Conservation (phyloP, 768 basidiomycete genomes). For the Boletus edulis region DNA sequence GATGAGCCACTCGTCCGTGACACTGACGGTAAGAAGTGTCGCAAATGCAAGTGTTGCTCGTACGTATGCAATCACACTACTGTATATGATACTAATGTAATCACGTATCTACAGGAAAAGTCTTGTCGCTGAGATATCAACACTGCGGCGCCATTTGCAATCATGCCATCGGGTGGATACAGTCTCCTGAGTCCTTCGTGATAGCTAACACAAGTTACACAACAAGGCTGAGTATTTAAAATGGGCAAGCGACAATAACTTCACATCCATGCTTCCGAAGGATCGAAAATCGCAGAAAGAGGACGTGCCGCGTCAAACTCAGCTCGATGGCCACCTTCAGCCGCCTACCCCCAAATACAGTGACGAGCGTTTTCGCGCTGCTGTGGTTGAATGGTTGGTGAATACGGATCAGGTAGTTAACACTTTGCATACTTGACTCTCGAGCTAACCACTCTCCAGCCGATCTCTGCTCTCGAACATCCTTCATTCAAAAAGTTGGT, state of each 20-base stretch:
- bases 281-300: background rate
- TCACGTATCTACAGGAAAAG: background rate
- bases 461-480: too few relatives aligned
- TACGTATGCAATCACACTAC: background rate
- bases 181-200: too few relatives aligned
- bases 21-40: background rate
- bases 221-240: background rate
- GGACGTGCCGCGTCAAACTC: background rate
- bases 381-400: background rate
- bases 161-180: background rate
- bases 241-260: background rate
- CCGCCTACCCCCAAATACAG: background rate
- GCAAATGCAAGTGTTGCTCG: background rate
- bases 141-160: background rate
- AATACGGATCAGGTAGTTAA: background rate
- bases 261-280: background rate
- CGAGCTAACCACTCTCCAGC: too few relatives aligned
- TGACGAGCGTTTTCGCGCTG: background rate
- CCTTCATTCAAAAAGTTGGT: too few relatives aligned
- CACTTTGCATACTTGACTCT: too few relatives aligned
- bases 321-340: background rate
- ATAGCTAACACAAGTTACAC: background rate
- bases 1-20: background rate
- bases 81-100: too few relatives aligned
- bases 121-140: background rate